phyloP scores from a whole-genome alignment of 192 early-diverging fungal genomes.

The Kappamyces sp. region DNA sequence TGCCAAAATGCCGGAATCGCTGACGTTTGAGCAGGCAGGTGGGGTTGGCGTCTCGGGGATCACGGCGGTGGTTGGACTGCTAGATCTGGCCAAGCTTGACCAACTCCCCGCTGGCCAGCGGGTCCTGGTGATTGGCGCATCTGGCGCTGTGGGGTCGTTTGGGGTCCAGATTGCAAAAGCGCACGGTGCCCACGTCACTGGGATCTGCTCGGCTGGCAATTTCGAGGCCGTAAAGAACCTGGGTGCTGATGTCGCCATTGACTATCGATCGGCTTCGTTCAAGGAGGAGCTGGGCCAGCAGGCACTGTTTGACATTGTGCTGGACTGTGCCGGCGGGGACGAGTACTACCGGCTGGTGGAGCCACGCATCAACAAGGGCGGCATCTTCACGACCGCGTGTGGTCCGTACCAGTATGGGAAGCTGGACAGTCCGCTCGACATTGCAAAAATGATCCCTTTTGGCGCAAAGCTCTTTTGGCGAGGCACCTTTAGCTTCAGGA shows the following conservation, averaged over 20 bases:
- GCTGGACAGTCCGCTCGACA: neutral
- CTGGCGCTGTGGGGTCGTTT: slow-evolving; percentile 42
- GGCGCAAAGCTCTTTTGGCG: slow-evolving; percentile 7
- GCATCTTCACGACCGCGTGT: slow-evolving; percentile 17
- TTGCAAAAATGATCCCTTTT: neutral
- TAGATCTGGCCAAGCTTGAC: neutral
- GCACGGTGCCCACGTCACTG: slow-evolving; percentile 35
- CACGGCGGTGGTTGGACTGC: slow-evolving; percentile 19
- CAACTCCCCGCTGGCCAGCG: neutral
- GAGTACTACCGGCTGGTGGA: slow-evolving; percentile 17
- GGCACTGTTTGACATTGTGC: slow-evolving; percentile 15
- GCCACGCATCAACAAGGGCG: slow-evolving; percentile 18
- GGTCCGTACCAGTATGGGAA: slow-evolving; percentile 11
- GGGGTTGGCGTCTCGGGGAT: slow-evolving; percentile 16
- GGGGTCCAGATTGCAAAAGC: slow-evolving; percentile 47
- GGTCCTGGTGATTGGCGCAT: slow-evolving; percentile 44
- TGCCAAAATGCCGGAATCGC: neutral
- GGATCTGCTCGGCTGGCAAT: slow-evolving; percentile 41
- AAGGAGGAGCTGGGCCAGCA: neutral
- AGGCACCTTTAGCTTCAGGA: neutral
- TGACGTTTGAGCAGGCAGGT: slow-evolving; percentile 14
- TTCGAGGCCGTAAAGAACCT: slow-evolving; percentile 36
- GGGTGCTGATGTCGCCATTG: slow-evolving; percentile 53
- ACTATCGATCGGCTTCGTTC: slow-evolving; percentile 43
- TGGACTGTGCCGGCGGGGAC: slow-evolving; percentile 25